Conservation (phyloP, 495 filamentous ascomycete genomes). For the Penicillium verhagenii region DNA sequence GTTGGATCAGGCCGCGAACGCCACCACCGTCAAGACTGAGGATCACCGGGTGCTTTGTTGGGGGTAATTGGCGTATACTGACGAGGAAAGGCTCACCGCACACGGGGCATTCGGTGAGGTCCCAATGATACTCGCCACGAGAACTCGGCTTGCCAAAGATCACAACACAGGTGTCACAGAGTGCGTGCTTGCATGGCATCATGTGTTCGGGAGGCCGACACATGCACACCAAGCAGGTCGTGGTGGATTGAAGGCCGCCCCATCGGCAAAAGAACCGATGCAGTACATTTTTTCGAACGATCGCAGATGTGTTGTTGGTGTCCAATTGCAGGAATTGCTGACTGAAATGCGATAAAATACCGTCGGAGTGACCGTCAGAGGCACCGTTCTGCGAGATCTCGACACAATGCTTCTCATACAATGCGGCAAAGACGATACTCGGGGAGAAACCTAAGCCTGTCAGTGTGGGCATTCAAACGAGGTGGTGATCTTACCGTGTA, state of each 20-base stretch:
- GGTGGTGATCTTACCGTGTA: slow-evolving; percentile 9
- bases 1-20: slow-evolving; percentile 47
- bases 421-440: neutral
- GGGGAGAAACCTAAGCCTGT: neutral
- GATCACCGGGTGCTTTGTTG: slow-evolving; percentile 48
- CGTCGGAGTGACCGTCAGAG: neutral
- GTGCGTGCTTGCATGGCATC: slow-evolving; percentile 30
- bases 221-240: slow-evolving; percentile 29
- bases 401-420: neutral
- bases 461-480: neutral
- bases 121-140: slow-evolving; percentile 16
- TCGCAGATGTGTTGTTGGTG: neutral
- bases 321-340: neutral
- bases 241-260: slow-evolving; percentile 11
- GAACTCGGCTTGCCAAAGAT: slow-evolving; percentile 18
- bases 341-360: neutral
- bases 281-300: neutral
- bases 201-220: slow-evolving; percentile 27
- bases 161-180: slow-evolving; percentile 31
- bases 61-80: slow-evolving; percentile 28
- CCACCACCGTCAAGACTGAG: slow-evolving; percentile 60
- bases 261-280: neutral
- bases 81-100: slow-evolving; percentile 38
- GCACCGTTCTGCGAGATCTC: neutral
- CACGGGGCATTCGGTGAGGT: slow-evolving; percentile 25